Evolutionary conservation across 1,284 basidiomycete species (phyloP), one percentile per base, ranked within the genome.

Genomic region (Rhodotorula mucilaginosa): DNA sequence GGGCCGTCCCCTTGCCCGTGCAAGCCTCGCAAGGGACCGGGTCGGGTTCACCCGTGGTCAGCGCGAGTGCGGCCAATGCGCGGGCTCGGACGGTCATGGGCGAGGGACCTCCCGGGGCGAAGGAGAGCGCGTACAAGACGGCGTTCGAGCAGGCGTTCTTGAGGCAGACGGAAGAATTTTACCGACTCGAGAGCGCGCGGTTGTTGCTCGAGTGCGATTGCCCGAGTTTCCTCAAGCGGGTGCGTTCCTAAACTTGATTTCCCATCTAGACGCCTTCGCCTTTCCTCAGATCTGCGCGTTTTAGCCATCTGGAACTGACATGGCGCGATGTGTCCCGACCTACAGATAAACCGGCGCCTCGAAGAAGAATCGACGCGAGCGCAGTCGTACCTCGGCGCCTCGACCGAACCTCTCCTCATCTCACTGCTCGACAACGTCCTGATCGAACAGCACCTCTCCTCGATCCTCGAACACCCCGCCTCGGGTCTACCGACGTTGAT

Each of bases 401-500:
- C 88, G 68, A 97, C 94, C 1, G 86, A 87, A 5, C 80, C 83
- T 0, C 87, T 89, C 3, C 84, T 99, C 8, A 87, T 88, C 61
- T 84, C 86, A 56, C 89, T 97, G 63, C 85, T 98, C 21, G 88
- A 96, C 80, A 84, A 88, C 58, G 83, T 89, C 68, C 87, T 99
- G 51, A 84, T 99, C 59, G 87, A 89, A 0, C 85, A 89, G 15
- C 92, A 98, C 81, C 83, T 98, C 13, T 79, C 84, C 26, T 84
- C 86, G 8, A 86, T 98, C 68, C 87, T 98, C 73, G 84, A 85
- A 57, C 92, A 93, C 87, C 86, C 88, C 0, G 88, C 89, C 69
- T 93, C 93, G 3, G 97, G 97, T 3, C 83, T 99, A 58, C 89
- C 93, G 73, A 83, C 84, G 18, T 93, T 99, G 92, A 86, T 99